Base-by-base conservation (phyloP, 2,329 filamentous ascomycete species). In the Alternaria gaisen region DNA sequence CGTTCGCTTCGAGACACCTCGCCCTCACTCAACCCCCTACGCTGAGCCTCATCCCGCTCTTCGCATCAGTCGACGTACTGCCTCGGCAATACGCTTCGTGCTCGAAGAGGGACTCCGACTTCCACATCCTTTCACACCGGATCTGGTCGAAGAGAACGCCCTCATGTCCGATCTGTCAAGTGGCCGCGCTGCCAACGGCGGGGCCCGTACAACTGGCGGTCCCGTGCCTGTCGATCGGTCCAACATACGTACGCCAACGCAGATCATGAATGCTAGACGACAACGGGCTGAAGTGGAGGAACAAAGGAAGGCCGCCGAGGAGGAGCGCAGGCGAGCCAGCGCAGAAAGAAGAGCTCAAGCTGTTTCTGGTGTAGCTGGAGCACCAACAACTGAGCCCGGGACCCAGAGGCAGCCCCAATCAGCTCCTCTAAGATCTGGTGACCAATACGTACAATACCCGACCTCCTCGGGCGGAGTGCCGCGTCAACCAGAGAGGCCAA, bases 41-140 rank as follows among this genome's bases (percentile, higher is more conserved):
- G 71, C 69, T 60, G 79, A 75, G 69, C 84, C 74, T 75, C 86
- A 77, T 80, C 86, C 81, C 77, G 86, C 86, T 78, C 86, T 79
- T 72, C 88, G 88, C 72, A 90, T 97, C 78, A 97, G 93, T 48
- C 90, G 88, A 70, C 89, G 91, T 67, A 97, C 93, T 47, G 91
- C 92, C 66, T 92, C 91, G 78, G 94, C 95, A 38, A 94, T 99
- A 76, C 90, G 97, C 71, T 98, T 91, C 83, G 89, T 93, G 38
- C 87, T 98, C 58, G 94, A 98, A 83, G 93, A 96, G 82, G 93
- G 92, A 38, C 86, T 98, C 68, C 90, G 94, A 69, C 87, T 90
- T 47, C 93, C 94, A 2, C 87, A 93, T 68, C 83, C 88, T 50
- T 96, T 98, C 80, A 96, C 93, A 9, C 86, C 91, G 24, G 93